Percentiles rank a stretch among this genome's conserved stretches.
Conservation (phyloP, 2,329 filamentous ascomycete species). For the Chaetomiaceae sp. region DNA sequence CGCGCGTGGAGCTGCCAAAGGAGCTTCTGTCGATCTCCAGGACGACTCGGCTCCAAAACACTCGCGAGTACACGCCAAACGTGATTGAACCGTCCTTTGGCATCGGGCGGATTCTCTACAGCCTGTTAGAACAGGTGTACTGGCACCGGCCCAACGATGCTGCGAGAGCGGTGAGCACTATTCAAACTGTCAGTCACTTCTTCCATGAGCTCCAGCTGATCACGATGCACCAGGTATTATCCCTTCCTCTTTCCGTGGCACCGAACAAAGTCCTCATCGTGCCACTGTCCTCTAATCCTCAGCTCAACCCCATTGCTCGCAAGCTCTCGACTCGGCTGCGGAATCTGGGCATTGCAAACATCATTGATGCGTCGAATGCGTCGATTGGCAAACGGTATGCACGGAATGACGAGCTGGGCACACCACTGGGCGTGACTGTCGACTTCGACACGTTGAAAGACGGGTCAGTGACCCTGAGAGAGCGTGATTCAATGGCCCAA, state of each 20-base stretch:
- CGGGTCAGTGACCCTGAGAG: constrained; percentile 72
- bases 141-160: constrained; percentile 60
- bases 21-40: constrained; percentile 18
- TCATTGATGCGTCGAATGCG: constrained; percentile 77
- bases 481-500: constrained; percentile 80
- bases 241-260: constrained; percentile 54
- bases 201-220: constrained; percentile 15
- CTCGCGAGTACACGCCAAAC: constrained; percentile 64
- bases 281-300: constrained; percentile 68
- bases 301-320: constrained; percentile 56
- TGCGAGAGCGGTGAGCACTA: constrained; percentile 52
- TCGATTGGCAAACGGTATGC: constrained; percentile 72
- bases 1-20: constrained; percentile 3
- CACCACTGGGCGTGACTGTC: constrained; percentile 80
- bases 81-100: constrained; percentile 74
- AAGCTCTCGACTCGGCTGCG: constrained; percentile 39
- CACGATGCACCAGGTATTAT: constrained; percentile 34
- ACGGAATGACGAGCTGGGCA: constrained; percentile 86
- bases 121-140: constrained; percentile 66
- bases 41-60: constrained; percentile 48
- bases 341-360: constrained; percentile 66
- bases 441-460: constrained; percentile 89
- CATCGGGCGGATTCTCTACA: constrained; percentile 69
- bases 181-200: neutral
- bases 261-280: constrained; percentile 86